Base-by-base conservation (phyloP, 495 filamentous ascomycete genomes). In the Pyronema domesticum region DNA sequence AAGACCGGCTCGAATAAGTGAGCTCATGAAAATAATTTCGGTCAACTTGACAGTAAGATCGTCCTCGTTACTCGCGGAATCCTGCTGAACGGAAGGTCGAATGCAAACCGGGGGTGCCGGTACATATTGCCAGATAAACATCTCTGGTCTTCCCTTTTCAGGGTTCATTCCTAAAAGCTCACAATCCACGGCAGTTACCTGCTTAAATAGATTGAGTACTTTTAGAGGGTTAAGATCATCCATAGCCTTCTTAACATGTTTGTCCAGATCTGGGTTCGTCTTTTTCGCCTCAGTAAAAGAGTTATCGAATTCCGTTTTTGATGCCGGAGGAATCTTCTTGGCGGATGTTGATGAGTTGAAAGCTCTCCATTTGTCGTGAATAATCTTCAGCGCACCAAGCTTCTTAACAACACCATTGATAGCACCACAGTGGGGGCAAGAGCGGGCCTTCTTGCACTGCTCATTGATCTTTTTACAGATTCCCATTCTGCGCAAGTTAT, bases 81-180 rank as follows among this genome's bases (percentile, higher is more conserved):
- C 91, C 65, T 96, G 89, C 37, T 80, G 79, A 6, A 96, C 93
- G 0, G 88, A 94, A 5, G 91, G 91, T 46, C 91, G 77, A 61
- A 98, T 94, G 60, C 85, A 89, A 30, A 95, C 82, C 0, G 91
- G 91, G 0, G 91, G 87, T 3, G 88, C 89, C 0, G 91, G 91
- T 19, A 98, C 74, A 65, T 87, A 95, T 67, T 94, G 86, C 91
- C 91, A 98, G 15, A 98, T 74, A 67, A 95, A 94, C 84, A 94
- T 94, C 61, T 98, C 91, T 1, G 91, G 91, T 46, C 89, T 75
- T 1, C 87, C 88, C 60, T 93, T 84, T 33, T 78, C 73, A 35
- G 91, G 86, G 58, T 94, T 78, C 66, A 98, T 76, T 2, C 87
- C 87, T 17, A 98, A 69, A 9, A 98, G 73, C 63, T 96, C 93